Evolutionary conservation across 2,329 filamentous ascomycete genomes (phyloP).

Genomic region (Cyanodermella asteris): DNA sequence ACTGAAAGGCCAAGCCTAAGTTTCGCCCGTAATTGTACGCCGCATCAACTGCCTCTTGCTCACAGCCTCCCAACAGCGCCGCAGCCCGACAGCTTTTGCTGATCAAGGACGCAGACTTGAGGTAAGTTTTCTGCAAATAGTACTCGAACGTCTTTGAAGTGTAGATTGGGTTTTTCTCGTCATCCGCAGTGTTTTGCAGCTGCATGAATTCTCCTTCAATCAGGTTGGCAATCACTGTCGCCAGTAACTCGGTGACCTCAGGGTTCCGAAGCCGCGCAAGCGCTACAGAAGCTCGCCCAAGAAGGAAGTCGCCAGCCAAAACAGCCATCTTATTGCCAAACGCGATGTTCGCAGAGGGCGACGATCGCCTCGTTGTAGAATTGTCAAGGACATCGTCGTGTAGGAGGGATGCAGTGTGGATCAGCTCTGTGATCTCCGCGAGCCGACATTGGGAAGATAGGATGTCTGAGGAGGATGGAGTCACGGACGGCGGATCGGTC

Average conservation of each 20-base stretch:
- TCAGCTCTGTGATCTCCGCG: constrained; percentile 91
- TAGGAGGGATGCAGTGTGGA: constrained; percentile 86
- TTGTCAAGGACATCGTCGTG: constrained; percentile 98
- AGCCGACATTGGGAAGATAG: constrained; percentile 81
- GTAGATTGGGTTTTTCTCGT: constrained; percentile 66
- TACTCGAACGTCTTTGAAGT: constrained; percentile 78
- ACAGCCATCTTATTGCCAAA: constrained; percentile 99
- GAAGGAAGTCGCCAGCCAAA: constrained; percentile 83
- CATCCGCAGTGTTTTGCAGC: constrained; percentile 79
- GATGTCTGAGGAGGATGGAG: constrained; percentile 34
- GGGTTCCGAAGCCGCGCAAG: constrained; percentile 75
- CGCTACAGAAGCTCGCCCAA: constrained; percentile 82
- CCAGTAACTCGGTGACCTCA: constrained; percentile 82
- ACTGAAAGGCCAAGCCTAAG: constrained; percentile 80
- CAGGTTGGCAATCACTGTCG: constrained; percentile 90
- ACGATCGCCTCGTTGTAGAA: constrained; percentile 61
- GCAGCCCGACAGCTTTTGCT: constrained; percentile 87
- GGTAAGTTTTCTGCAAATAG: constrained; percentile 94
- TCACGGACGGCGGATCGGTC: constrained; percentile 29
- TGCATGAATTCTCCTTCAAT: constrained; percentile 99
- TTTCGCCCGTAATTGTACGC: constrained; percentile 89
- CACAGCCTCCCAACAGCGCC: constrained; percentile 60
- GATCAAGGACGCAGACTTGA: constrained; percentile 89
- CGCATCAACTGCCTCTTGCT: constrained; percentile 63
- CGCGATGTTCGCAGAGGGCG: constrained; percentile 73